Evolutionary conservation across 805 yeast genomes (phyloP).

Genomic region (Maudiozyma saulgeensis): DNA sequence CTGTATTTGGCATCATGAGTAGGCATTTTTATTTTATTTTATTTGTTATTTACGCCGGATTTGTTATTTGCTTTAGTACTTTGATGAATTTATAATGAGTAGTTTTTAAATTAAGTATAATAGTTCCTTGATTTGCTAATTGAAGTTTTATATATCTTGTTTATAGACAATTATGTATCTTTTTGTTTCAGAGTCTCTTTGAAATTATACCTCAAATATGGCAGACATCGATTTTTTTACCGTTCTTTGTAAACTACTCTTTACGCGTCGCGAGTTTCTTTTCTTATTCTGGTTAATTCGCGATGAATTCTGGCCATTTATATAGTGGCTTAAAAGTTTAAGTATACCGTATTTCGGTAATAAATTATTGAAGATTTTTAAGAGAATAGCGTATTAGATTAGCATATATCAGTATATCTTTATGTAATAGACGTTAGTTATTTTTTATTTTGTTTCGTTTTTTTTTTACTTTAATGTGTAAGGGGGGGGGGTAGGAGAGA

Average conservation of each 20-base stretch:
- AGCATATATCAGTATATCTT: no score
- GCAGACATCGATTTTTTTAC: not conserved
- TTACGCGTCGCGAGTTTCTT: not conserved
- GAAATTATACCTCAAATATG: not conserved
- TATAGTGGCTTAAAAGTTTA: no score
- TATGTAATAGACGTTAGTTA: not conserved
- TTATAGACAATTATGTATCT: no score
- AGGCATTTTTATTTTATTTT: not conserved
- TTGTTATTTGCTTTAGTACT: no score
- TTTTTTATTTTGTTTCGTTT: not conserved
- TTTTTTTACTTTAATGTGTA: no score
- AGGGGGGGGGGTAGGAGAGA: no score
- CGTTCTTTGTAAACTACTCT: not conserved
- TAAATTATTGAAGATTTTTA: no score
- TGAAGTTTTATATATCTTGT: not conserved
- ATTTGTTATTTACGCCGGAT: not conserved
- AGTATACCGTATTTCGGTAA: no score
- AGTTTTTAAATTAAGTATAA: not conserved
- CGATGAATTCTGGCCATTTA: no score
- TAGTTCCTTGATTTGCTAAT: not conserved
- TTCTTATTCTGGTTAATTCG: no score
- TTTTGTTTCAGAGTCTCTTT: not conserved
- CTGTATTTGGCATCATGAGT: conserved; percentile 1
- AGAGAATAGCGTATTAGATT: no score
- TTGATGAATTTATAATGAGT: no score